These are phyloP conservation scores for Solanum virginianum DNA, from an alignment of 257 asterid genomes.

Conservation along the genomic window DNA sequence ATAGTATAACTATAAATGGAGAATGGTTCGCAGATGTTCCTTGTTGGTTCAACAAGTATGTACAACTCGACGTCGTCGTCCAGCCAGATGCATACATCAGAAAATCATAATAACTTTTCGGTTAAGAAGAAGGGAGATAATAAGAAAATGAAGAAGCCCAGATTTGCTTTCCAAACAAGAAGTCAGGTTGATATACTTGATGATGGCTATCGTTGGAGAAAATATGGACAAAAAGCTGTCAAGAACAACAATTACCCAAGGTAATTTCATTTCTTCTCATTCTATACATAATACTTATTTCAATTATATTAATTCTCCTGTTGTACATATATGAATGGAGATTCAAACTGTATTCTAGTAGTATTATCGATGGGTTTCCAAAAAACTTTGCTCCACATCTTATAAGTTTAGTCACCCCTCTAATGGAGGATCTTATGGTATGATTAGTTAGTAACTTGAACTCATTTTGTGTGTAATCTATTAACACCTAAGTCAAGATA, in stretches of 20 bases:
- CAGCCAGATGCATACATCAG: no score
- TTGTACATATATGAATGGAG: background rate
- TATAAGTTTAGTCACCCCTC: background rate
- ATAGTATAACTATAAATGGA: constrained; percentile 13
- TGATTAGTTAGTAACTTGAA: no score
- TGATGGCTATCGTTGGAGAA: constrained; percentile 69
- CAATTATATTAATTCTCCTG: background rate
- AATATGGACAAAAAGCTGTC: constrained; percentile 60
- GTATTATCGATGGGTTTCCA: background rate
- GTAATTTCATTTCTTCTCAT: constrained; percentile 3
- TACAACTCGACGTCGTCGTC: background rate
- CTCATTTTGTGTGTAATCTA: no score
- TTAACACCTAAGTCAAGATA: background rate
- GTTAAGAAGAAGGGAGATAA: constrained; percentile 1
- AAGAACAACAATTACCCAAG: constrained; percentile 58
- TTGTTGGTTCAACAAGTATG: background rate
- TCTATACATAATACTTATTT: background rate
- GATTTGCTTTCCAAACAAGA: constrained; percentile 45
- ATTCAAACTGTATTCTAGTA: background rate
- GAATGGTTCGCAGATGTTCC: background rate
- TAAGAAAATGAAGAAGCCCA: constrained; percentile 30
- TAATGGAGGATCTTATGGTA: background rate
- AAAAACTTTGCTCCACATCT: background rate
- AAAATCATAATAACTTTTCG: background rate
- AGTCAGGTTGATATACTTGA: constrained; percentile 62